Evolutionary conservation across 495 filamentous ascomycete genomes (phyloP), one percentile per base, ranked within the genome.

Genomic region (Entonaema liquescens): DNA sequence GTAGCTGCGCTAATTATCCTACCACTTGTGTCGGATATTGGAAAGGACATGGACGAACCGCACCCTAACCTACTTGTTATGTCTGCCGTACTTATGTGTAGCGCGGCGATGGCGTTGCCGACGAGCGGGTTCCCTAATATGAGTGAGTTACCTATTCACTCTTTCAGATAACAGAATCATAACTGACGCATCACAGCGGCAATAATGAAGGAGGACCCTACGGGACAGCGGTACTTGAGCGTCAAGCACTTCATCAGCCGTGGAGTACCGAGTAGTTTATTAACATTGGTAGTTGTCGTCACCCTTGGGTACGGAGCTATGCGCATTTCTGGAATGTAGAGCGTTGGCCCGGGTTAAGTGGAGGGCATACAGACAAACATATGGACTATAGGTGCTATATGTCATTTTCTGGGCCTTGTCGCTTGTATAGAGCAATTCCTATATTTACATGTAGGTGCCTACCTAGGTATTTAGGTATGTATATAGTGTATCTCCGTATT

Each of bases 81-180:
- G 94, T 85, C 83, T 1, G 82, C 83, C 56, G 87, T 87, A 29
- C 76, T 90, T 69, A 89, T 90, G 88, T 90, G 88, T 69, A 86
- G 83, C 67, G 88, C 88, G 4, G 87, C 87, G 21, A 98, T 98
- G 95, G 95, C 87, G 2, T 79, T 99, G 78, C 95, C 95, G 12
- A 99, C 95, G 0, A 94, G 91, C 74, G 95, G 95, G 15, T 99
- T 99, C 78, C 95, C 95, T 2, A 99, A 99, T 75, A 99, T 99
- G 95, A 99, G 94, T 97, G 85, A 81, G 93, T 89, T 6, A 65
- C 42, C 61, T 44, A n/a, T 33, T 13, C 29, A 31, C n/a, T 1
- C 23, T 36, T 47, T 6, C 57, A 56, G n/a, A 29, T 49, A 47
- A 31, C 5, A 61, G 31, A 58, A 62, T 60, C 38, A n/a, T 29